Percentiles rank a stretch among this genome's conserved stretches.
Conservation (phyloP, 2,329 filamentous ascomycete genomes). For the Aplosporella prunicola region DNA sequence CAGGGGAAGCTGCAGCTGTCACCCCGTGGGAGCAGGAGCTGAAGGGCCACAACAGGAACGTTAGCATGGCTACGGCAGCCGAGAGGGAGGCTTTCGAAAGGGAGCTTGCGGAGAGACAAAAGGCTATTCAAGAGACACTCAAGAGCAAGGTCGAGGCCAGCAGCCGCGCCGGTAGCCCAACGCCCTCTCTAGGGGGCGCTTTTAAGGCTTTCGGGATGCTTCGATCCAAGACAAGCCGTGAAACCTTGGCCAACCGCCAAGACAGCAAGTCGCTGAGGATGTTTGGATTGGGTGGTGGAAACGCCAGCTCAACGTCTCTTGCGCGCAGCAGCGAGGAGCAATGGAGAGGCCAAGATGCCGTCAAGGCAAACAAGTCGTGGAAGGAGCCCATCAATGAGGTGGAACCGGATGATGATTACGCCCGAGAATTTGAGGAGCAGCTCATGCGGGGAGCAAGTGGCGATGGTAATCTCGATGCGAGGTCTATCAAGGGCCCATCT, state of each 20-base stretch:
- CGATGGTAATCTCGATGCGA: constrained; percentile 21
- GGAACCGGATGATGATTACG: constrained; percentile 17
- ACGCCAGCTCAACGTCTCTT: constrained; percentile 28
- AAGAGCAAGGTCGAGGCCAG: constrained; percentile 60
- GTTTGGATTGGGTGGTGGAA: constrained; percentile 52
- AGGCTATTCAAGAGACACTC: constrained; percentile 62
- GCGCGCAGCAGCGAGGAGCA: constrained; percentile 14
- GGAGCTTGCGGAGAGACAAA: constrained; percentile 61
- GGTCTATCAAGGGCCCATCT: constrained; percentile 22
- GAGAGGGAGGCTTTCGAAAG: constrained; percentile 63
- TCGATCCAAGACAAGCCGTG: constrained; percentile 56
- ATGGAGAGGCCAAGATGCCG: not conserved
- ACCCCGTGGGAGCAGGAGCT: constrained; percentile 41
- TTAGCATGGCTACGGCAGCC: constrained; percentile 42
- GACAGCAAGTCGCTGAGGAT: constrained; percentile 45
- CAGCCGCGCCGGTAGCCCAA: constrained; percentile 31
- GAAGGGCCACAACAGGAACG: constrained; percentile 37
- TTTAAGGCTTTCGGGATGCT: constrained; percentile 55
- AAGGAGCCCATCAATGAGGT: not conserved
- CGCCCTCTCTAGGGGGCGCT: constrained; percentile 24
- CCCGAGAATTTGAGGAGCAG: constrained; percentile 22
- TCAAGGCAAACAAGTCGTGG: too few relatives aligned
- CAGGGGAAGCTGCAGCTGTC: too few relatives aligned
- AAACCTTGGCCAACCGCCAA: constrained; percentile 48
- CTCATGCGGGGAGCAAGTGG: constrained; percentile 27